Conservation (phyloP, 176 grass and related monocot species). For the Oryza punctata region DNA sequence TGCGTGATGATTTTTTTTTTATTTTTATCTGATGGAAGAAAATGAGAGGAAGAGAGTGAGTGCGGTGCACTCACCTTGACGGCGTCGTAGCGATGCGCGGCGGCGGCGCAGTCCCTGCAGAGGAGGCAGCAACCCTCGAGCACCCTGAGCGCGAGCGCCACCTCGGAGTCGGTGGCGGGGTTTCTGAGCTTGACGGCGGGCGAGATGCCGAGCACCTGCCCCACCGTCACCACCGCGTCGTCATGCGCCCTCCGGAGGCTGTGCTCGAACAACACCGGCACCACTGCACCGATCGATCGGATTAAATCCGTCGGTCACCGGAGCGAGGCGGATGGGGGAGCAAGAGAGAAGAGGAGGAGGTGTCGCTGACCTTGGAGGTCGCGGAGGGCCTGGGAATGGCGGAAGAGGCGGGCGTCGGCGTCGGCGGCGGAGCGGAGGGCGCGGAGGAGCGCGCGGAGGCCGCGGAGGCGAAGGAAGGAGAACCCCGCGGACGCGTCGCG, state of each 20-base stretch:
- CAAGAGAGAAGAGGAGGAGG: neutral
- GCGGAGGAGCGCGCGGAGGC: slow-evolving; percentile 54
- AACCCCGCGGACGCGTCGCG: slow-evolving; percentile 52
- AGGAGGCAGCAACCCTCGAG: slow-evolving; percentile 66
- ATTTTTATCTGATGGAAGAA: neutral
- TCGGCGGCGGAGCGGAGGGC: slow-evolving; percentile 41
- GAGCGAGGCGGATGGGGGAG: neutral
- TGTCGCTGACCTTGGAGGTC: slow-evolving; percentile 51
- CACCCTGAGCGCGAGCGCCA: slow-evolving; percentile 59
- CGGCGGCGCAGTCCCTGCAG: slow-evolving; percentile 44
- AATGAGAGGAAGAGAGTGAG: neutral
- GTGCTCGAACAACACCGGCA: slow-evolving; percentile 64
- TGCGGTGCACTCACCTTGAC: slow-evolving; percentile 48
- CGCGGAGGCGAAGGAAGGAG: slow-evolving; percentile 60
- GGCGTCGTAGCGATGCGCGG: slow-evolving; percentile 54
- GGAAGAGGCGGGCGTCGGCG: slow-evolving; percentile 34
- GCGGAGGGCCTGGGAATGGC: slow-evolving; percentile 48
- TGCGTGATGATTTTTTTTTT: neutral
- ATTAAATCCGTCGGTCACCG: neutral
- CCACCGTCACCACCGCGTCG: slow-evolving; percentile 31
- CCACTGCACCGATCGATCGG: slow-evolving; percentile 35
- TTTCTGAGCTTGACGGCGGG: slow-evolving; percentile 44
- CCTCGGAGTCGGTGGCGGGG: slow-evolving; percentile 57
- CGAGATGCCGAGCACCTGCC: slow-evolving; percentile 51
- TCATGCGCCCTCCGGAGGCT: slow-evolving; percentile 45